A percentile compares a stretch with the other conserved stretches of the same genome.
Conservation (phyloP, 306 rosid species). For the Erythrophleum fordii region DNA sequence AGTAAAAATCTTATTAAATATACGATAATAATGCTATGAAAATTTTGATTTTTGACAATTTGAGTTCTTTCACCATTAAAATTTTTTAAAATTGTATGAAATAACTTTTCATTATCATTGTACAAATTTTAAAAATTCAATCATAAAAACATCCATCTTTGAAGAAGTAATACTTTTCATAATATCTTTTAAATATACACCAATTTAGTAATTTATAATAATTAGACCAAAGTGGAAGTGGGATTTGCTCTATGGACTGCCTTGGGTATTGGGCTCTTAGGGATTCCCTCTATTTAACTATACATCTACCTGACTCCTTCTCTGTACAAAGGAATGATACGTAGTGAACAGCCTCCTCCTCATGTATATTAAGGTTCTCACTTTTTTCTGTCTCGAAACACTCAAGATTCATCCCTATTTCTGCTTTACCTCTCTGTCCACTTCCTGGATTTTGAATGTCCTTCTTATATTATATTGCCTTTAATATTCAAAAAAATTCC, state of each 20-base stretch:
- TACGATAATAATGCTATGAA: too few relatives aligned
- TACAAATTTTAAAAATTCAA: too few relatives aligned
- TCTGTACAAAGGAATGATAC: conserved; percentile 57
- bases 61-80: neutral
- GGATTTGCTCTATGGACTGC: conserved; percentile 61
- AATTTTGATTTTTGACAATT: neutral
- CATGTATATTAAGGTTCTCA: neutral
- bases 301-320: conserved; percentile 37
- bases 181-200: neutral
- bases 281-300: conserved; percentile 71
- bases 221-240: conserved; percentile 52
- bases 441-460: conserved; percentile 64
- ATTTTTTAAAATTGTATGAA: too few relatives aligned
- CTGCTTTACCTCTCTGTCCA: conserved; percentile 52
- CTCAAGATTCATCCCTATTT: conserved; percentile 60
- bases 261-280: conserved; percentile 70
- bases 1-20: neutral
- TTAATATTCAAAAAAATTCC: conserved; percentile 39
- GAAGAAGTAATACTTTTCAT: neutral
- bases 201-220: neutral
- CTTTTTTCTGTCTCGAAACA: conserved; percentile 47
- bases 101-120: too few relatives aligned
- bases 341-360: conserved; percentile 8
- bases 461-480: conserved; percentile 44
- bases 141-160: neutral